These are phyloP conservation scores for Rhododendron ferrugineum DNA, from an alignment of 148 eudicot genomes.

Conservation along the genomic window DNA sequence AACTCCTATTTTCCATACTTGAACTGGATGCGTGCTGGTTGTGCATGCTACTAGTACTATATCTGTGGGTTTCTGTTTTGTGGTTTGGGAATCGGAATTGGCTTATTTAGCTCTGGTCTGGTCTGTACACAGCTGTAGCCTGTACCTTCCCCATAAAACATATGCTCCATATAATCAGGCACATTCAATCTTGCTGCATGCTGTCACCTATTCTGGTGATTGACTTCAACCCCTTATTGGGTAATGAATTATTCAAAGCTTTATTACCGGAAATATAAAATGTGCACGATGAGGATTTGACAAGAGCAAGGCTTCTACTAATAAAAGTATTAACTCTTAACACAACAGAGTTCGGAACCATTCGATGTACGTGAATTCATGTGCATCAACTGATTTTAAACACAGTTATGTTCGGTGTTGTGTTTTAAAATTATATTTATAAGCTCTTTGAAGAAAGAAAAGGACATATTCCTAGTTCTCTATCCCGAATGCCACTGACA, in stretches of 20 bases:
- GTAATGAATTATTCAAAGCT: not conserved
- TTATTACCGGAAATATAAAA: not conserved
- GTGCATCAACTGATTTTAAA: no score
- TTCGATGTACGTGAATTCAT: no score
- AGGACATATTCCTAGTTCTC: no score
- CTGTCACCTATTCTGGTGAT: not conserved
- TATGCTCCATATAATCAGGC: no score
- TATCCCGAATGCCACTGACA: no score
- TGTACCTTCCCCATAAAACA: not conserved
- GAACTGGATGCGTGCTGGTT: not conserved
- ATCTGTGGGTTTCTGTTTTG: not conserved
- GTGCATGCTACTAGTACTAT: not conserved
- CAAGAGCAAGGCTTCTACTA: not conserved
- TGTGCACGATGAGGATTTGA: not conserved
- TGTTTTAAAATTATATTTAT: no score
- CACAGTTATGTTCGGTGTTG: no score
- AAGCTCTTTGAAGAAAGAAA: no score
- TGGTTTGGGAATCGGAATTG: not conserved
- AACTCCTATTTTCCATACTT: no score
- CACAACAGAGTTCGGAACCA: no score
- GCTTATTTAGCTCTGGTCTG: not conserved
- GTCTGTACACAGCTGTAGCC: not conserved
- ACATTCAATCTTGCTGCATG: not conserved
- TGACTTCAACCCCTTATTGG: not conserved
- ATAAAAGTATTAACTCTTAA: no score